A percentile compares a stretch with the other conserved stretches of the same genome.
Conservation (phyloP, 805 yeast genomes). For the Kodamaea fukazawae region DNA sequence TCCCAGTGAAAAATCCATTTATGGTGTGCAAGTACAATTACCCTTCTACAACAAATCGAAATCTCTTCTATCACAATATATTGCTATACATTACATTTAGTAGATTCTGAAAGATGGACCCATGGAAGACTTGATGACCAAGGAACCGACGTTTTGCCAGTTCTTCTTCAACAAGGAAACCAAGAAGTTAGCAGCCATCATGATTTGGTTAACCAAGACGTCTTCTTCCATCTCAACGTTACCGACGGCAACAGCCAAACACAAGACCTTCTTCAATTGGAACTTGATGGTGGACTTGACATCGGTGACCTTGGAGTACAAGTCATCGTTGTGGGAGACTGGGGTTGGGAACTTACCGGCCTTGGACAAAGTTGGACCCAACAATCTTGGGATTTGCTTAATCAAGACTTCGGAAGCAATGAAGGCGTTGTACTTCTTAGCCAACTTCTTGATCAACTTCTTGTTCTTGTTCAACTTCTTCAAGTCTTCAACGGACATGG, state of each 20-base stretch:
- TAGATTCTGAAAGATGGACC: constrained; percentile 99
- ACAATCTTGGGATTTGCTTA: constrained; percentile 99
- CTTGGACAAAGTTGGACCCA: constrained; percentile 99
- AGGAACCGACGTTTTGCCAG: constrained; percentile 99
- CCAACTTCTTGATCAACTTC: constrained; percentile 98
- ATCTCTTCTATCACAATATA: background rate
- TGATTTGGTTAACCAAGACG: constrained; percentile 91
- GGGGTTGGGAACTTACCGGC: constrained; percentile 99
- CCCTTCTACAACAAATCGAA: no score
- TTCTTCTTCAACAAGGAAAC: constrained; percentile 99
- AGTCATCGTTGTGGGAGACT: constrained; percentile 98
- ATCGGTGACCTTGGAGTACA: constrained; percentile 92
- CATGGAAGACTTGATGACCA: constrained; percentile 98
- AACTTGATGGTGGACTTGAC: constrained; percentile 99
- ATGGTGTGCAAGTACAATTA: no score
- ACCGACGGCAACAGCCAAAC: constrained; percentile 99
- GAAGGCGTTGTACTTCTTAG: constrained; percentile 99
- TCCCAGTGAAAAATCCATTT: no score
- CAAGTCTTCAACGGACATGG: constrained; percentile 99
- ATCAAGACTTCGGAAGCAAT: constrained; percentile 98
- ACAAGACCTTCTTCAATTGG: constrained; percentile 99
- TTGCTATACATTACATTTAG: constrained; percentile 47
- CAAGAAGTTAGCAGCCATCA: constrained; percentile 98
- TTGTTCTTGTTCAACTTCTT: constrained; percentile 99
- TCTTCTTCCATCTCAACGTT: constrained; percentile 99